These are phyloP conservation scores for Mycena sp. DNA, from an alignment of 1,284 basidiomycete genomes.

Conservation along the genomic window DNA sequence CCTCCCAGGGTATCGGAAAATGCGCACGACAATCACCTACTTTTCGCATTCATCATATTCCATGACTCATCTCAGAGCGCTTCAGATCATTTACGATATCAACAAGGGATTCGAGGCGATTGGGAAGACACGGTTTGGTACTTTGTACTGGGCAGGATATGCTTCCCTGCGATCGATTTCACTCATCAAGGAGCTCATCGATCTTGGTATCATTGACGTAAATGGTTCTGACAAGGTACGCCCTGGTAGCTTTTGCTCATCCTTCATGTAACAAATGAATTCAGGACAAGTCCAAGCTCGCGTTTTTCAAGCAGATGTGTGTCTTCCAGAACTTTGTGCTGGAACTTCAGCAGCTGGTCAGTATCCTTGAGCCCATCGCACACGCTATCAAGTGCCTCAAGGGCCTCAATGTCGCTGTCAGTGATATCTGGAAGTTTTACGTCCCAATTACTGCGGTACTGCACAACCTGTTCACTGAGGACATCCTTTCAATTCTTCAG, in stretches of 20 bases:
- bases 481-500: neutral
- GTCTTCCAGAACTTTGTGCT: neutral
- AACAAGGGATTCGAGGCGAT: slow-evolving; percentile 34
- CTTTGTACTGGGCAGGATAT: slow-evolving; percentile 30
- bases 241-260: neutral
- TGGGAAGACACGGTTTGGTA: slow-evolving; percentile 43
- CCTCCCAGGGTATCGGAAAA: slow-evolving; percentile 24
- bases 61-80: slow-evolving; percentile 21
- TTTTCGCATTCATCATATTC: slow-evolving; percentile 38
- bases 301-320: neutral
- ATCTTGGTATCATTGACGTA: neutral
- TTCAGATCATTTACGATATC: slow-evolving; percentile 24
- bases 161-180: slow-evolving; percentile 36
- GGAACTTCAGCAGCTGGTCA: slow-evolving; percentile 13
- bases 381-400: slow-evolving; percentile 25
- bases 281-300: neutral
- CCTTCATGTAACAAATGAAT: no score
- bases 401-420: slow-evolving; percentile 14
- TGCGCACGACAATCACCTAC: slow-evolving; percentile 30
- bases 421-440: no score
- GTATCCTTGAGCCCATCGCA: slow-evolving; percentile 24
- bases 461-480: slow-evolving; percentile 14
- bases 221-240: neutral
- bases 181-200: slow-evolving; percentile 25
- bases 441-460: no score